Evolutionary conservation across 2,329 filamentous ascomycete genomes (phyloP), one percentile per base, ranked within the genome.

Genomic region (Colletotrichum sp.): DNA sequence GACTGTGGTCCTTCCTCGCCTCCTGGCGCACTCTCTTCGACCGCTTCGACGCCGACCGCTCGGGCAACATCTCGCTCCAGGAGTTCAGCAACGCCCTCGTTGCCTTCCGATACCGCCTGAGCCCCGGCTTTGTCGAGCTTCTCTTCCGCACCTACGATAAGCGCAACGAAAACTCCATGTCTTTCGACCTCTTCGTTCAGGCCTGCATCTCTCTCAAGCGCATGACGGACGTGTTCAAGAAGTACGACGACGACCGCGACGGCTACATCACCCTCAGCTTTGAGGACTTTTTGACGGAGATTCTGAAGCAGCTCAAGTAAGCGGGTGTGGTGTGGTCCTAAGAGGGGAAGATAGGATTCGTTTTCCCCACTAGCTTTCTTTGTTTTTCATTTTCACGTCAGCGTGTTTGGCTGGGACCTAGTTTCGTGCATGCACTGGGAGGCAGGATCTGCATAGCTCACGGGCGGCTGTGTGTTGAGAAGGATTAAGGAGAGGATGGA

Each of bases 221-320:
- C 80, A 99, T 99, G 96, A 99, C 97, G 76, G 97, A 99, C 85
- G 96, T 98, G 32, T 99, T 99, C 85, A 99, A 99, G 90, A 96
- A 96, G 86, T 99, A 99, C 84, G 97, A 99, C 80, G 95, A 98
- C 81, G 97, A 99, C 85, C 92, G 97, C 57, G 97, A 99, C 86
- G 97, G 97, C 3, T 99, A 96, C 84, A 95, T 96, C 80, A 96
- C 94, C 6, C 86, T 96, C 70, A 95, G 93, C 83, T 96, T 96
- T 81, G 94, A 96, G 86, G 94, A 96, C 81, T 96, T 96, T 83
- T 86, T 96, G 82, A 93, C 92, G 49, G 93, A 92, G 86, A 92
- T 92, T 78, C 80, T 93, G 78, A 90, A 90, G 83, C 91, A 92
- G 85, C 84, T 92, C 76, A 91, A 89, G 85, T 91, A 85, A 13